Percentiles rank a stretch among this genome's conserved stretches.
phyloP scores from a whole-genome alignment of 1,284 basidiomycete species.

The Rhodotorula sp. region DNA sequence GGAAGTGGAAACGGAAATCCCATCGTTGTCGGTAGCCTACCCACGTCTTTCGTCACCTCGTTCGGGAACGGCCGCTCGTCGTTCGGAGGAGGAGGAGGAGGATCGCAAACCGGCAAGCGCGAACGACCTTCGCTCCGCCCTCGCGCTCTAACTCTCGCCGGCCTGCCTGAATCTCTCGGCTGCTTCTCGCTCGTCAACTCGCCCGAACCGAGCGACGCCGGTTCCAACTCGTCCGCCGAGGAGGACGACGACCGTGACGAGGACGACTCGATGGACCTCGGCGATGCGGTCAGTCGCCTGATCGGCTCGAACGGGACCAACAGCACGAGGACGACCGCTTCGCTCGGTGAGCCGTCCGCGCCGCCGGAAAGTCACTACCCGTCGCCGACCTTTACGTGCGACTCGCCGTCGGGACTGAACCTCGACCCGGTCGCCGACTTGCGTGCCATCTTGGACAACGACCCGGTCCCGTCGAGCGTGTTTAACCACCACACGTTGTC shows the following conservation, averaged over 20 bases:
- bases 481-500: slow-evolving; percentile 4
- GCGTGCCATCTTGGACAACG: slow-evolving; percentile 37
- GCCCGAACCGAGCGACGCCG: slow-evolving; percentile 18
- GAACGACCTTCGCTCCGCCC: slow-evolving; percentile 11
- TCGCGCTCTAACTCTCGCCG: slow-evolving; percentile 33
- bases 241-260: slow-evolving; percentile 10
- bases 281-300: not conserved
- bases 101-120: not conserved
- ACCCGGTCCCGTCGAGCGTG: slow-evolving; percentile 27
- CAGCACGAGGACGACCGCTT: not conserved
- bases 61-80: not conserved
- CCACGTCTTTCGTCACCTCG: slow-evolving; percentile 1
- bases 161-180: slow-evolving; percentile 35
- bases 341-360: slow-evolving; percentile 15
- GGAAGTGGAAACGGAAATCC: not conserved
- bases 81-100: not conserved
- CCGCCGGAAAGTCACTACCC: slow-evolving; percentile 34
- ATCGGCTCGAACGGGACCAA: not conserved
- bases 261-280: slow-evolving; percentile 17
- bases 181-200: slow-evolving; percentile 38
- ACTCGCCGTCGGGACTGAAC: slow-evolving; percentile 26
- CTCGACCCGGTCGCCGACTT: slow-evolving; percentile 31
- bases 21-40: not conserved
- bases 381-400: slow-evolving; percentile 34
- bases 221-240: slow-evolving; percentile 5